Evolutionary conservation across 768 basidiomycete species (phyloP).

Genomic region (Lentinula sp.): DNA sequence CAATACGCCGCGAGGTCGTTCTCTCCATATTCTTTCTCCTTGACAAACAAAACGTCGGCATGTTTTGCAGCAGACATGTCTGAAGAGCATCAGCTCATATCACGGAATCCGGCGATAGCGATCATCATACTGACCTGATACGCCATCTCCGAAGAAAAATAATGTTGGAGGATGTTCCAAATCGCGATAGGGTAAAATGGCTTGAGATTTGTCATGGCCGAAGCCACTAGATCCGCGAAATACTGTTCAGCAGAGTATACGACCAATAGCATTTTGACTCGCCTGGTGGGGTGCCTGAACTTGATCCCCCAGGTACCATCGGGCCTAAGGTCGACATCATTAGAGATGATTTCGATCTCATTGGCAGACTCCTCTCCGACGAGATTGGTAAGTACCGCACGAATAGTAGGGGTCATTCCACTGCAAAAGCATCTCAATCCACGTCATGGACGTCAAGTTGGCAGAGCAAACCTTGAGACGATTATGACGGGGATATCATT

Average conservation of each 20-base stretch:
- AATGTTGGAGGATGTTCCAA: constrained; percentile 67
- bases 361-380: constrained; percentile 67
- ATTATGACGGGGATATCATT: constrained; percentile 85
- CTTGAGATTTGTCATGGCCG: constrained; percentile 95
- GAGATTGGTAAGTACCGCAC: constrained; percentile 81
- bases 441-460: neutral
- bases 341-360: constrained; percentile 89
- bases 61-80: constrained; percentile 91
- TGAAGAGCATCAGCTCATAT: constrained; percentile 18
- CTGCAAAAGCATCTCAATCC: constrained; percentile 26
- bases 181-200: constrained; percentile 85
- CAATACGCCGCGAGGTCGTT: constrained; percentile 89
- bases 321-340: constrained; percentile 65
- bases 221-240: constrained; percentile 47
- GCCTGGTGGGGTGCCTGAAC: constrained; percentile 88
- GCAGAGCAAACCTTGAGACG: constrained; percentile 67
- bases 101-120: neutral
- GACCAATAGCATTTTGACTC: constrained; percentile 9
- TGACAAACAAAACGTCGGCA: constrained; percentile 94
- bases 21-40: constrained; percentile 67
- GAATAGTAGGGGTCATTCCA: constrained; percentile 92
- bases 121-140: constrained; percentile 61
- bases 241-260: neutral
- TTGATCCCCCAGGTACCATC: constrained; percentile 77
- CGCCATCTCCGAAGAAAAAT: constrained; percentile 98